Conservation (phyloP, 2,329 filamentous ascomycete species). For the Ophiostoma ulmi region DNA sequence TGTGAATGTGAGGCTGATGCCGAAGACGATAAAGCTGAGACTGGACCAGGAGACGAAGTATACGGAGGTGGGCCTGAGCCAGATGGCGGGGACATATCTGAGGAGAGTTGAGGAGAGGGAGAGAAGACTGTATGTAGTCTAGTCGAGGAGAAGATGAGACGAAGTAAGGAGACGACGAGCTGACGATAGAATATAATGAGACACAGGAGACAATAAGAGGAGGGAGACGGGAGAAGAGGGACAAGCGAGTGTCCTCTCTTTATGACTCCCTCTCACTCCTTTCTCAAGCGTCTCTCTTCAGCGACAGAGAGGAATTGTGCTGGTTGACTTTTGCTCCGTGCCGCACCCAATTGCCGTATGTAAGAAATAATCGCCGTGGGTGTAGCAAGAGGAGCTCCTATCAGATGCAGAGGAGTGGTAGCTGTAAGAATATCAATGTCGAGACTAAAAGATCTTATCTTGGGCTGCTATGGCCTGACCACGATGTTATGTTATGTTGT, state of each 20-base stretch:
- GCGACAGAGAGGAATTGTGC: not conserved
- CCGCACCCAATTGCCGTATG: not conserved
- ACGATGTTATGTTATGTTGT: not conserved
- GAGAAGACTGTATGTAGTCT: constrained; percentile 14
- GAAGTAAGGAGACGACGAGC: no score
- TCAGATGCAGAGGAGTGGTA: not conserved
- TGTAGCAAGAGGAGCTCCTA: not conserved
- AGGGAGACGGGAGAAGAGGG: constrained; percentile 25
- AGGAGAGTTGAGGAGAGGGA: not conserved
- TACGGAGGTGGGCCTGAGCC: constrained; percentile 19
- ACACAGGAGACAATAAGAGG: constrained; percentile 13
- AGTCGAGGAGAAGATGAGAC: not conserved
- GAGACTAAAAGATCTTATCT: not conserved
- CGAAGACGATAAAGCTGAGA: constrained; percentile 12
- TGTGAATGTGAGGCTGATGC: not conserved
- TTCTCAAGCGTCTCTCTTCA: not conserved
- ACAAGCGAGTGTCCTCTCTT: constrained; percentile 24
- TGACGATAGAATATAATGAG: not conserved
- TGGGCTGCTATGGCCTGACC: not conserved
- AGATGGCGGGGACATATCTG: constrained; percentile 23
- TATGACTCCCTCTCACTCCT: constrained; percentile 23
- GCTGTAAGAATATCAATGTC: not conserved
- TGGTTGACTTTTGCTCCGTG: not conserved
- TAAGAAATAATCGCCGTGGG: not conserved
- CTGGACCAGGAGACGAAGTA: constrained; percentile 10